Conservation (phyloP, 2,329 filamentous ascomycete genomes). For the Ceratocystis huliohia region DNA sequence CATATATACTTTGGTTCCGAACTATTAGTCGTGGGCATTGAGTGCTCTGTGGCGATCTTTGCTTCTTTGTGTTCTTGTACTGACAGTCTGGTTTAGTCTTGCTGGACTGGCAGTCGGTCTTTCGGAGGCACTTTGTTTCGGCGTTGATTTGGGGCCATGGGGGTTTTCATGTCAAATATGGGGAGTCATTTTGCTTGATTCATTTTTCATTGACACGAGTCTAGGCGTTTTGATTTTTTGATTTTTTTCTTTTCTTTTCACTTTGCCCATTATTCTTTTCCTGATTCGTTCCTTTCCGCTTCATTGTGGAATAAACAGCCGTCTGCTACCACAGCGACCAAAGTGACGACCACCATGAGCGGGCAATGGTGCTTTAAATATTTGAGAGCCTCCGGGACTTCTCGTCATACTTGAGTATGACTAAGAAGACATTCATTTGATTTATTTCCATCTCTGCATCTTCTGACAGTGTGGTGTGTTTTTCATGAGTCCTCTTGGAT, state of each 20-base stretch:
- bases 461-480: not conserved
- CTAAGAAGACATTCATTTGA: not conserved
- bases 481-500: not conserved
- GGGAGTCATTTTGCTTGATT: slow-evolving; percentile 1
- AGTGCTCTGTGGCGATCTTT: slow-evolving; percentile 3
- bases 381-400: not conserved
- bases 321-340: too few species aligned
- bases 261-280: not conserved
- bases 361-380: too few species aligned
- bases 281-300: not conserved
- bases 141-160: slow-evolving; percentile 2
- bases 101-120: not conserved
- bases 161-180: not conserved
- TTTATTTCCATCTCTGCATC: not conserved
- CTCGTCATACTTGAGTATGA: not conserved
- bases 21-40: not conserved
- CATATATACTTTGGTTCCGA: slow-evolving; percentile 13
- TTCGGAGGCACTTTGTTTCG: slow-evolving; percentile 7
- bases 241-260: not conserved
- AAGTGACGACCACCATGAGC: too few species aligned
- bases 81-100: not conserved
- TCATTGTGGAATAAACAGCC: not conserved
- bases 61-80: slow-evolving; percentile 1
- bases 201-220: not conserved
- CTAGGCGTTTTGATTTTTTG: not conserved